Percentiles rank a stretch among this genome's conserved stretches.
Conservation (phyloP, 768 basidiomycete genomes). For the Dendrothele bispora region DNA sequence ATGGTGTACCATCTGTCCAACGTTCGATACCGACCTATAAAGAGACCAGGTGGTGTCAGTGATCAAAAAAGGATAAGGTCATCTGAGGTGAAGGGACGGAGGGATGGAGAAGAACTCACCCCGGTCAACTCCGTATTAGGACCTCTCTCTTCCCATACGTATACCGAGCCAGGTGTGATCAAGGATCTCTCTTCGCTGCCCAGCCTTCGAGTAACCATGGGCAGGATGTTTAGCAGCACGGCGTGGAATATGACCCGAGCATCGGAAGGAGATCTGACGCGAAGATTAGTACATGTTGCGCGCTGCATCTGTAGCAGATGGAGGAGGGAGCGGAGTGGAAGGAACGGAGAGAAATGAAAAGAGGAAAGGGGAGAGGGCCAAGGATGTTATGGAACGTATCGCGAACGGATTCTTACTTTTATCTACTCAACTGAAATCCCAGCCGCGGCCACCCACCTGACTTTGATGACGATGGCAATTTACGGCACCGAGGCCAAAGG, state of each 20-base stretch:
- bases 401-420: background rate
- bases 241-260: conserved; percentile 72
- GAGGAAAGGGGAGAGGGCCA: background rate
- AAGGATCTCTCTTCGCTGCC: conserved; percentile 74
- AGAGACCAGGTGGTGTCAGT: background rate
- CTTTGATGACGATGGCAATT: conserved; percentile 2
- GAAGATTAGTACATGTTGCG: conserved; percentile 51
- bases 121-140: conserved; percentile 72
- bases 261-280: conserved; percentile 51
- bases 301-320: conserved; percentile 39
- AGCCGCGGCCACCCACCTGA: conserved; percentile 2
- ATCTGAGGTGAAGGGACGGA: conserved; percentile 5
- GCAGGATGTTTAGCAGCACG: conserved; percentile 63
- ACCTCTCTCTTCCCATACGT: conserved; percentile 84
- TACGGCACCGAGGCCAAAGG: conserved; percentile 8
- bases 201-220: conserved; percentile 75
- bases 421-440: conserved; percentile 4
- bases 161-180: conserved; percentile 74
- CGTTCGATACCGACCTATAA: conserved; percentile 73
- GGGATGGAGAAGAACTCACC: conserved; percentile 36
- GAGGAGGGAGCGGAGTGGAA: background rate
- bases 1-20: conserved; percentile 68
- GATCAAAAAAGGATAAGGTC: conserved; percentile 4
- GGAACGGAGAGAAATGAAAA: background rate
- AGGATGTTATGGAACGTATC: background rate